phyloP scores from a whole-genome alignment of 202 grass and related monocot genomes.

The Schoenoplectus triqueter region DNA sequence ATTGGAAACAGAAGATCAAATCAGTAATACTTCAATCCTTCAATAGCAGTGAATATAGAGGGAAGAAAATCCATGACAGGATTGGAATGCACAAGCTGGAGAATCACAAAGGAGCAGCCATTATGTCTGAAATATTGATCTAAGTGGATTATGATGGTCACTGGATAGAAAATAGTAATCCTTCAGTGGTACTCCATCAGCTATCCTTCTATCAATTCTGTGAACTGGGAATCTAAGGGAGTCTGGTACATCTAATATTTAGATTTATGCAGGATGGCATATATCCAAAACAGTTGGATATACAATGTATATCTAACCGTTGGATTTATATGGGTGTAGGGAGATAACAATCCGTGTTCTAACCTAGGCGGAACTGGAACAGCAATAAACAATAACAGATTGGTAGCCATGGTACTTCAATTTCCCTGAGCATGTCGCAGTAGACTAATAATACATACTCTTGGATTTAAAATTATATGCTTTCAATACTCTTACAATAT shows the following conservation, averaged over 20 bases:
- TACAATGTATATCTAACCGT: background rate
- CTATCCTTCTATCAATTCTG: slow-evolving; percentile 27
- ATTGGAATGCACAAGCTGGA: slow-evolving; percentile 3
- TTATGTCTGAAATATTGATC: slow-evolving; percentile 10
- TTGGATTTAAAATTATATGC: slow-evolving; percentile 17
- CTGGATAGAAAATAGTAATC: background rate
- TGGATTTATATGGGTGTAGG: background rate
- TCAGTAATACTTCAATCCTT: background rate
- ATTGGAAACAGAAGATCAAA: background rate
- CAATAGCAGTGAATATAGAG: background rate
- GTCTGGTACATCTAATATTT: background rate
- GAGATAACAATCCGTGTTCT: background rate
- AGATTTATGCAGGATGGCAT: background rate
- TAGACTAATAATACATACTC: background rate
- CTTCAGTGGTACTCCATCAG: background rate
- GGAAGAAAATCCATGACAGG: background rate
- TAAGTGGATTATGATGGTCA: background rate
- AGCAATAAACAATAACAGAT: slow-evolving; percentile 14
- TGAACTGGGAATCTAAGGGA: background rate
- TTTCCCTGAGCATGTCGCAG: background rate
- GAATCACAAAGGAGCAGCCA: background rate
- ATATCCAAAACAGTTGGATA: too few species aligned
- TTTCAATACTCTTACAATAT: slow-evolving; percentile 27
- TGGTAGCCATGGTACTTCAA: background rate
- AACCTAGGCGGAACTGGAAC: background rate